A percentile compares a stretch with the other conserved stretches of the same genome.
These are phyloP conservation scores for Neurospora sp. DNA, from an alignment of 495 filamentous ascomycete genomes.

Conservation along the genomic window DNA sequence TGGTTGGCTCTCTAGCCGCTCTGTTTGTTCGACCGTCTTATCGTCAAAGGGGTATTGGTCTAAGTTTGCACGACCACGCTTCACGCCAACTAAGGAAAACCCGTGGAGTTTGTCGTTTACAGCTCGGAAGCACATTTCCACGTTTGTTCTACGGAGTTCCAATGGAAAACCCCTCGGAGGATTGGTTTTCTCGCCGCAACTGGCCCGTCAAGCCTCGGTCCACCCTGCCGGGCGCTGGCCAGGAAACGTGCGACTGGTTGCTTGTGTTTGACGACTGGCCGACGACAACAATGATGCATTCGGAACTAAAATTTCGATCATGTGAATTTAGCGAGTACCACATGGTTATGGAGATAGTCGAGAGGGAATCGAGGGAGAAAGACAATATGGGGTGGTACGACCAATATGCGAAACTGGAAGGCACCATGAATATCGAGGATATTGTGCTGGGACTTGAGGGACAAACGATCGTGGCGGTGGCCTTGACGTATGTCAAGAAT, in stretches of 20 bases:
- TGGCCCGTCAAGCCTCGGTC: conserved; percentile 42
- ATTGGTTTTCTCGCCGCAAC: conserved; percentile 49
- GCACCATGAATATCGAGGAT: conserved; percentile 36
- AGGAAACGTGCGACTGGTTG: conserved; percentile 47
- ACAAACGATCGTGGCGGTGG: conserved; percentile 40
- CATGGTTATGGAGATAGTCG: conserved; percentile 43
- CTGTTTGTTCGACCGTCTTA: conserved; percentile 47
- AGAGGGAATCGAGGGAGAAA: conserved; percentile 31
- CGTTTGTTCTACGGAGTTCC: conserved; percentile 50
- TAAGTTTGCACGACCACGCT: conserved; percentile 47
- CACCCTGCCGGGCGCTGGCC: conserved; percentile 28
- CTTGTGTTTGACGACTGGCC: conserved; percentile 45
- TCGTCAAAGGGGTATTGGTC: conserved; percentile 44
- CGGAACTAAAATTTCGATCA: conserved; percentile 32
- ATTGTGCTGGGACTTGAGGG: conserved; percentile 39
- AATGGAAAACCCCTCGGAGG: conserved; percentile 32
- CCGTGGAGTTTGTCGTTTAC: conserved; percentile 44
- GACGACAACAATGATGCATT: conserved; percentile 23
- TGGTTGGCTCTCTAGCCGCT: conserved; percentile 49
- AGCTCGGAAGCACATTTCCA: conserved; percentile 53
- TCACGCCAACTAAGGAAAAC: conserved; percentile 41
- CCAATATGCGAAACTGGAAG: conserved; percentile 39
- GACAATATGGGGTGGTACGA: conserved; percentile 45
- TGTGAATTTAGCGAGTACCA: conserved; percentile 44
- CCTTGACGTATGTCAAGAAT: conserved; percentile 44